phyloP scores from a whole-genome alignment of 192 early-diverging fungal genomes.

The Backusella sp. region DNA sequence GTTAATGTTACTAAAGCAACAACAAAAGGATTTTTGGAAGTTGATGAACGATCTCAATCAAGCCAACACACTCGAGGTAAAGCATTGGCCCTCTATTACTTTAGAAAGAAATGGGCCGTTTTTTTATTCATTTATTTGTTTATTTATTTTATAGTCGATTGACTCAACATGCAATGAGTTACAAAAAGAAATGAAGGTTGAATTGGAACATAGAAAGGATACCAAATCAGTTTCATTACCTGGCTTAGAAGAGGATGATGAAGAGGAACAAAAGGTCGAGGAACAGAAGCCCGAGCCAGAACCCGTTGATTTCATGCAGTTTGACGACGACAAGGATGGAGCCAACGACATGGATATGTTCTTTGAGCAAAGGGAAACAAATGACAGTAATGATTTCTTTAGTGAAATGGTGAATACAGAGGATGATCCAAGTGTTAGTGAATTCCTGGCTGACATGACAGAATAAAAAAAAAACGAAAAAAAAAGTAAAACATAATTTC shows the following conservation, averaged over 20 bases:
- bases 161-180: neutral
- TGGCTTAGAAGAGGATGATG: neutral
- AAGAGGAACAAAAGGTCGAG: neutral
- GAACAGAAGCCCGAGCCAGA: neutral
- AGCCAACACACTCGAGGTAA: constrained; percentile 39
- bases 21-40: constrained; percentile 35
- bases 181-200: constrained; percentile 1
- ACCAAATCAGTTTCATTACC: neutral
- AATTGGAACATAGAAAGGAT: constrained; percentile 15
- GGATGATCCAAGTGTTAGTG: constrained; percentile 23
- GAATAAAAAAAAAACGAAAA: constrained; percentile 2
- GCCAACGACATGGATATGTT: constrained; percentile 7
- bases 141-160: constrained; percentile 9
- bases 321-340: neutral
- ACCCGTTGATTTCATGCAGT: neutral
- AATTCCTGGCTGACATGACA: constrained; percentile 20
- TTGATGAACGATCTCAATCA: constrained; percentile 40
- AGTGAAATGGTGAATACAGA: constrained; percentile 36
- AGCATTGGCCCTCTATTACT: neutral
- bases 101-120: neutral
- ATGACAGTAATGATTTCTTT: constrained; percentile 22
- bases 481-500: neutral
- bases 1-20: constrained; percentile 36
- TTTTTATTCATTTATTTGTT: neutral
- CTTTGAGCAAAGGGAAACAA: constrained; percentile 13